Conservation (phyloP, 2,329 filamentous ascomycete species). For the Hawksworthiomyces lignivorus region DNA sequence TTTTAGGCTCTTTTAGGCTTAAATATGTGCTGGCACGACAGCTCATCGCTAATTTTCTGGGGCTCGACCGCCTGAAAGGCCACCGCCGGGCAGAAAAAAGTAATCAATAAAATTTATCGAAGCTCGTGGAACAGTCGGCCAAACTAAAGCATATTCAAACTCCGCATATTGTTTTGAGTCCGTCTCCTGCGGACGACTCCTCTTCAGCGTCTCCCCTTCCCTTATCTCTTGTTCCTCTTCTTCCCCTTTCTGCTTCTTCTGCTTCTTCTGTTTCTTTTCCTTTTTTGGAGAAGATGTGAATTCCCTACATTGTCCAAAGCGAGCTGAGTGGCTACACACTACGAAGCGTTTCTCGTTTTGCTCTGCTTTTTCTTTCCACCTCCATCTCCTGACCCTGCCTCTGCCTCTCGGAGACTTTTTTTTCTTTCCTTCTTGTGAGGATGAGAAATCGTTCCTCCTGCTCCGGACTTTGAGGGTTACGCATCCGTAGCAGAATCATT, state of each 20-base stretch:
- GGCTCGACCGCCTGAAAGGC: no score
- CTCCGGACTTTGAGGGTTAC: neutral
- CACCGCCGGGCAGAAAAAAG: no score
- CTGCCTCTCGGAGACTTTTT: neutral
- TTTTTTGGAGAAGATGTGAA: conserved; percentile 1
- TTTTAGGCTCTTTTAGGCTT: no score
- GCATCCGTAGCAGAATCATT: neutral
- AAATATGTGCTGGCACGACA: no score
- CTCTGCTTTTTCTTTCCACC: neutral
- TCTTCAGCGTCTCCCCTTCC: no score
- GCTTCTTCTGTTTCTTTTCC: neutral
- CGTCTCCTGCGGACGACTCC: no score
- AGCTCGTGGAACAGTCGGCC: no score
- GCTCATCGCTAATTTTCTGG: no score
- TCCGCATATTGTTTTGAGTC: no score
- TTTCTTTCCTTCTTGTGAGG: no score
- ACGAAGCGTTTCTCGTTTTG: neutral
- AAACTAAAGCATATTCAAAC: no score
- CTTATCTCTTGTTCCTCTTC: neutral
- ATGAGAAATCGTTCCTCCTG: neutral
- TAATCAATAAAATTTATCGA: no score
- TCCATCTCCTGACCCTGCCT: neutral
- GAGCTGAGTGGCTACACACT: conserved; percentile 5
- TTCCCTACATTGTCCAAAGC: neutral
- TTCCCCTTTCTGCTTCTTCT: neutral